These are phyloP conservation scores for Candolleomyces eurysporus DNA, from an alignment of 768 basidiomycete genomes.

Conservation along the genomic window DNA sequence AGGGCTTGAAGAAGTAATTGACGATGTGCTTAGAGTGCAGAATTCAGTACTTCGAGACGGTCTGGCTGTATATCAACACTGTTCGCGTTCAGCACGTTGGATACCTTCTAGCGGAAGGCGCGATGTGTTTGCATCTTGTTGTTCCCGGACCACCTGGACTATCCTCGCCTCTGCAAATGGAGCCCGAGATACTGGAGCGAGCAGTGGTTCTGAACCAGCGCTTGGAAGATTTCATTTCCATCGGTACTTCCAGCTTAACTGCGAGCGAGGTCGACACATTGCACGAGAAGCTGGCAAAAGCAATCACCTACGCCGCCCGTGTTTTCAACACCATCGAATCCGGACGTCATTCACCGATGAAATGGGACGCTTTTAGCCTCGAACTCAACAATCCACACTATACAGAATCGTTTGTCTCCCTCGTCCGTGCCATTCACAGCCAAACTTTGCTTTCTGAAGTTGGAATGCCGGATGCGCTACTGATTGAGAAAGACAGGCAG, in stretches of 20 bases:
- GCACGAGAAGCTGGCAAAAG: not conserved
- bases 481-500: not conserved
- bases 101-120: not conserved
- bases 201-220: not conserved
- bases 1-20: not conserved
- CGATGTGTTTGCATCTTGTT: not conserved
- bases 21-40: not conserved
- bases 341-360: not conserved
- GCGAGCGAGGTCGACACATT: not conserved
- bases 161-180: not conserved
- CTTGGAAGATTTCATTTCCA: not conserved
- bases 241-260: not conserved
- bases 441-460: not conserved
- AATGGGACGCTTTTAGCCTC: not conserved
- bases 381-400: not conserved
- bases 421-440: not conserved
- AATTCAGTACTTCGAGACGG: not conserved
- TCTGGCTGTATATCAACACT: not conserved
- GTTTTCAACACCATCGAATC: not conserved
- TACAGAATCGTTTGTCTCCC: not conserved
- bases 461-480: not conserved
- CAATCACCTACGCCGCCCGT: not conserved
- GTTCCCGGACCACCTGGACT: not conserved
- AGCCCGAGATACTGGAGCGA: not conserved
- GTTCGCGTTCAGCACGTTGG: not conserved